Percentiles rank a stretch among this genome's conserved stretches.
These are phyloP conservation scores for Phytophthora sansomeana DNA, from an alignment of 352 stramenopile species.

Conservation along the genomic window DNA sequence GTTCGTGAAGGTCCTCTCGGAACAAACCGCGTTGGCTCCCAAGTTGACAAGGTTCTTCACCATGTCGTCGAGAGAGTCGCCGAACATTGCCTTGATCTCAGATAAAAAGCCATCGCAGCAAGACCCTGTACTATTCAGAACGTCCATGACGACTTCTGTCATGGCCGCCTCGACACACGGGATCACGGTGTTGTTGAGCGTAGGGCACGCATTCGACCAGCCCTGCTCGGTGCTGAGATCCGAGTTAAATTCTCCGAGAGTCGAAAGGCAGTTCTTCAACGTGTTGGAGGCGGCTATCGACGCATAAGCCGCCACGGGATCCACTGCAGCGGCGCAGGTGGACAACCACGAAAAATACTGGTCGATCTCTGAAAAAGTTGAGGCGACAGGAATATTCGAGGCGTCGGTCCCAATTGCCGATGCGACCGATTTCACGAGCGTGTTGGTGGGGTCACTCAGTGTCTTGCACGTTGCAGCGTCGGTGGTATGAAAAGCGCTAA, in stretches of 20 bases:
- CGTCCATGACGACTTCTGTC: slow-evolving; percentile 41
- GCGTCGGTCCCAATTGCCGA: slow-evolving; percentile 5
- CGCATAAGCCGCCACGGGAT: slow-evolving; percentile 33
- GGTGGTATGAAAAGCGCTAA: background rate
- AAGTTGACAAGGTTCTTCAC: slow-evolving; percentile 34
- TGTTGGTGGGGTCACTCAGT: slow-evolving; percentile 14
- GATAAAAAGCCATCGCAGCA: slow-evolving; percentile 55
- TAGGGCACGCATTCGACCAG: slow-evolving; percentile 32
- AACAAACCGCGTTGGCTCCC: slow-evolving; percentile 40
- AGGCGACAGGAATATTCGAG: slow-evolving; percentile 18
- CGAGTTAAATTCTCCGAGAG: slow-evolving; percentile 12
- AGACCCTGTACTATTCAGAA: slow-evolving; percentile 19
- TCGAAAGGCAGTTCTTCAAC: slow-evolving; percentile 37
- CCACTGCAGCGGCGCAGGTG: slow-evolving; percentile 47
- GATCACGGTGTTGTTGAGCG: slow-evolving; percentile 40
- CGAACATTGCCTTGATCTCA: slow-evolving; percentile 47
- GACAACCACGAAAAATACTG: slow-evolving; percentile 46
- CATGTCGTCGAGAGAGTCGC: slow-evolving; percentile 43
- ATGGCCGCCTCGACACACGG: slow-evolving; percentile 39
- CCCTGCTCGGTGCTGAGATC: slow-evolving; percentile 9
- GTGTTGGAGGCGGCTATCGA: slow-evolving; percentile 23
- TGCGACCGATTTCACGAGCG: background rate
- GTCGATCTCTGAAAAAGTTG: slow-evolving; percentile 38
- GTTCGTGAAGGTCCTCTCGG: slow-evolving; percentile 46
- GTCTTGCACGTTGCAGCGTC: slow-evolving; percentile 26